These are phyloP conservation scores for Carpinus fangiana DNA, from an alignment of 306 rosid species.

Conservation along the genomic window DNA sequence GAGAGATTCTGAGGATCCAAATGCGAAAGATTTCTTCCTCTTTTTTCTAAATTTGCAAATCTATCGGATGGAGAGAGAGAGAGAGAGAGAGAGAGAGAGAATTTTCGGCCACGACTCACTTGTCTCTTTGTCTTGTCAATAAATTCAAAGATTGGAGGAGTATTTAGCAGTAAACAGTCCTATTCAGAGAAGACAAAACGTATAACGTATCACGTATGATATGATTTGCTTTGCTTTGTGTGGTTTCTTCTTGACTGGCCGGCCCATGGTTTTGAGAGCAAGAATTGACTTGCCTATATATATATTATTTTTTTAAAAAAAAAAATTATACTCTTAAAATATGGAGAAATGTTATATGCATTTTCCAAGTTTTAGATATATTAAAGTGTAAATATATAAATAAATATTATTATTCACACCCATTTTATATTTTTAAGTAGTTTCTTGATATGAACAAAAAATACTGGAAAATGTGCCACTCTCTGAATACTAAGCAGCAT, in stretches of 20 bases:
- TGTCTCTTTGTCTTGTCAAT: constrained; percentile 51
- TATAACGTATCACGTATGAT: constrained; percentile 16
- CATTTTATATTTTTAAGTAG: too few relatives aligned
- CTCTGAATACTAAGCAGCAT: too few relatives aligned
- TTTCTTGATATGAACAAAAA: too few relatives aligned
- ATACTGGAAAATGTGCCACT: too few relatives aligned
- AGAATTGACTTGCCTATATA: constrained; percentile 21
- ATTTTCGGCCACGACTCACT: constrained; percentile 49
- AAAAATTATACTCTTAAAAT: too few relatives aligned
- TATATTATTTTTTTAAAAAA: too few relatives aligned
- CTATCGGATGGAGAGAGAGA: constrained; percentile 31
- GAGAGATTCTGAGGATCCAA: constrained; percentile 93
- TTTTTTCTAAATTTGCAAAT: constrained; percentile 51
- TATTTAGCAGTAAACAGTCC: constrained; percentile 30
- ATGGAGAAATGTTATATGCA: too few relatives aligned
- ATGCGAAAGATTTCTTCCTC: constrained; percentile 57
- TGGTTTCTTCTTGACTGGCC: background rate
- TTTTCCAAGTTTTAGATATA: too few relatives aligned
- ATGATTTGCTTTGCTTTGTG: background rate
- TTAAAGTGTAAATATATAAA: too few relatives aligned
- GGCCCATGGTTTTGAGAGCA: constrained; percentile 5
- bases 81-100: constrained; percentile 21
- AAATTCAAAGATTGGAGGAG: constrained; percentile 24
- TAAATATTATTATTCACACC: too few relatives aligned
- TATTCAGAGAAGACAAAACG: constrained; percentile 35